Evolutionary conservation across 208 protist genomes (phyloP).

Genomic region (Acanthamoeba healyi): DNA sequence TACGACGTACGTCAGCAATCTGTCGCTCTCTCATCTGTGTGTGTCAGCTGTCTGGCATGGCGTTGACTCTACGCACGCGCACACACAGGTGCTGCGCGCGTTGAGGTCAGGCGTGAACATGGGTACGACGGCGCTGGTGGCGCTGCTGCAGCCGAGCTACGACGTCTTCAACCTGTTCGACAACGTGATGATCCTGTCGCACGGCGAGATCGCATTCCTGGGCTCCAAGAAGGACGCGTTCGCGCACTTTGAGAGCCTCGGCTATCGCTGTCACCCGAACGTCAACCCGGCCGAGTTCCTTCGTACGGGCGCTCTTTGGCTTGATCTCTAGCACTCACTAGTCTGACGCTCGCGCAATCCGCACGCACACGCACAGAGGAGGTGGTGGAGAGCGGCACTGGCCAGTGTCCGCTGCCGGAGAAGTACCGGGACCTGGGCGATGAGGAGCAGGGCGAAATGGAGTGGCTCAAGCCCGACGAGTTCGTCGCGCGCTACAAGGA

Average conservation of each 20-base stretch:
- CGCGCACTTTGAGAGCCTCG: slow-evolving; percentile 50
- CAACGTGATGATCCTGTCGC: slow-evolving; percentile 77
- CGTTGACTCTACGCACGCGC: too few species aligned
- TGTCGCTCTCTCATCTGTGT: too few species aligned
- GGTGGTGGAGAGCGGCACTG: slow-evolving; percentile 11
- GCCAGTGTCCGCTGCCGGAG: not conserved
- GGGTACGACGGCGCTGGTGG: slow-evolving; percentile 73
- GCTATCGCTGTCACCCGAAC: slow-evolving; percentile 65
- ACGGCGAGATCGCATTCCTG: slow-evolving; percentile 64
- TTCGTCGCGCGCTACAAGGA: slow-evolving; percentile 49
- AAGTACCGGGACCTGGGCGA: slow-evolving; percentile 2
- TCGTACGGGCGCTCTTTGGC: too few species aligned
- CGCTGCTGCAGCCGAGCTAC: slow-evolving; percentile 78
- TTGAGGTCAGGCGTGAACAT: slow-evolving; percentile 40
- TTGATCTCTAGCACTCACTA: too few species aligned
- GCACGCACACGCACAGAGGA: not conserved
- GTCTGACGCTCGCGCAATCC: not conserved
- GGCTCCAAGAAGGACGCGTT: slow-evolving; percentile 21
- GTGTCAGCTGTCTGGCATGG: not conserved
- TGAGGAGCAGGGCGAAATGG: not conserved
- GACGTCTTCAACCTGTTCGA: slow-evolving; percentile 80
- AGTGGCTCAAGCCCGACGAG: slow-evolving; percentile 42
- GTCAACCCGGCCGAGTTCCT: slow-evolving; percentile 82
- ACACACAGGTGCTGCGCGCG: not conserved
- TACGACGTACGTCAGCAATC: slow-evolving; percentile 37